Percentiles rank a stretch among this genome's conserved stretches.
phyloP scores from a whole-genome alignment of 2,329 filamentous ascomycete species.

The Colletotrichum lindemuthianum region DNA sequence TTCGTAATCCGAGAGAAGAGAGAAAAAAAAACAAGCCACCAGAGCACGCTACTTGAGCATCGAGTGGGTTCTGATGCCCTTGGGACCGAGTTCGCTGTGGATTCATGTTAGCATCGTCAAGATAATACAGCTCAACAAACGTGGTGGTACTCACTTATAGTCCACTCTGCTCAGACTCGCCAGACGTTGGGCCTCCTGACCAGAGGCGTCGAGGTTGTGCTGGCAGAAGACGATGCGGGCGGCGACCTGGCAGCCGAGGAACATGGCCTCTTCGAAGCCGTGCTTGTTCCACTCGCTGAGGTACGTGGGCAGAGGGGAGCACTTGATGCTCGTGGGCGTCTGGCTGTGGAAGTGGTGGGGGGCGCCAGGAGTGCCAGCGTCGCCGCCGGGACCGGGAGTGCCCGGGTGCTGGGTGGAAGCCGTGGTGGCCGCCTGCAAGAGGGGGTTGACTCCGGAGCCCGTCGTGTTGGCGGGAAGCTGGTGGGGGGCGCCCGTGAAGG shows the following conservation, averaged over 20 bases:
- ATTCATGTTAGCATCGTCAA: not conserved
- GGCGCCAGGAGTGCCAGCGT: conserved; percentile 45
- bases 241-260: conserved; percentile 88
- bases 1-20: not conserved
- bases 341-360: conserved; percentile 68
- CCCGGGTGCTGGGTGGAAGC: conserved; percentile 56
- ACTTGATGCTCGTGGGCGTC: conserved; percentile 87
- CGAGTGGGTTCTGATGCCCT: conserved; percentile 63
- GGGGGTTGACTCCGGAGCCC: conserved; percentile 78
- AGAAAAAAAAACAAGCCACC: not conserved
- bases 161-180: conserved; percentile 69
- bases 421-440: conserved; percentile 90
- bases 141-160: conserved; percentile 63
- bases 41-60: conserved; percentile 55
- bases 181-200: conserved; percentile 61
- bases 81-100: conserved; percentile 63
- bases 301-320: conserved; percentile 81
- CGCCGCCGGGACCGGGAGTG: conserved; percentile 54
- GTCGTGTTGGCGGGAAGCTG: conserved; percentile 54
- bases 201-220: conserved; percentile 65
- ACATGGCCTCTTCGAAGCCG: conserved; percentile 81
- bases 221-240: conserved; percentile 70
- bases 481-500: conserved; percentile 63
- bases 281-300: conserved; percentile 91
- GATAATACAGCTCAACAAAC: too few relatives aligned